Base-by-base conservation (phyloP, 176 grass and related monocot species). In the Lolium perenne region DNA sequence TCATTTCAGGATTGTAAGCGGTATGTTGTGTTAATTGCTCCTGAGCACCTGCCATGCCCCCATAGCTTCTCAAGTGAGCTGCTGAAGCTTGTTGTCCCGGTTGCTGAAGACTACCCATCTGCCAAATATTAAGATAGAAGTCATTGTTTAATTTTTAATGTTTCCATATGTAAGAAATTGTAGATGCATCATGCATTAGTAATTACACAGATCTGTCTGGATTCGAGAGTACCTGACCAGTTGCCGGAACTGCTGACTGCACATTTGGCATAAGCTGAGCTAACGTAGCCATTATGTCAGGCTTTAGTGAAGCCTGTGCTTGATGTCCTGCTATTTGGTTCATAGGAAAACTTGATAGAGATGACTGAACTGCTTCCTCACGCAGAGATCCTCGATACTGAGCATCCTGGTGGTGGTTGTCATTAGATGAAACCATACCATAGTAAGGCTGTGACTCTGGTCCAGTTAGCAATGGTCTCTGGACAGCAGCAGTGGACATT, bases 231-330 rank as follows among this genome's bases (percentile, higher is more conserved):
- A 92, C 55, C 56, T 92, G 93, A 71, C 81, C 83, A 95, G 65
- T 65, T 23, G 43, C 60, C 32, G 72, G 53, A 83, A 80, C 11
- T 50, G 84, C 84, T 66, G 90, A 71, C 20, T 91, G 91, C 76
- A 47, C 78, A 68, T 21, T 89, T 57, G 97, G 97, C 84, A 91
- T 75, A 65, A 99, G 88, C 84, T 90, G 90, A 86, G 94, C 90
- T 73, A 99, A 86, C 67, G 84, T 91, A 29, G 90, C 74, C 60
- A 99, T 93, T n/a, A 99, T 85, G 46, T 96, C 97, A 83, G 94
- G 94, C 29, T 89, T 87, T 15, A 99, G 73, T 61, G 91, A 85
- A 93, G 90, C 49, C 61, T 85, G 86, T 25, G 70, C 80, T 60
- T 97, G 91, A 4, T 80, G 21, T 23, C 76, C 88, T 64, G 88